These are phyloP conservation scores for Diaporthe capsici DNA, from an alignment of 2,329 filamentous ascomycete species.

Conservation along the genomic window DNA sequence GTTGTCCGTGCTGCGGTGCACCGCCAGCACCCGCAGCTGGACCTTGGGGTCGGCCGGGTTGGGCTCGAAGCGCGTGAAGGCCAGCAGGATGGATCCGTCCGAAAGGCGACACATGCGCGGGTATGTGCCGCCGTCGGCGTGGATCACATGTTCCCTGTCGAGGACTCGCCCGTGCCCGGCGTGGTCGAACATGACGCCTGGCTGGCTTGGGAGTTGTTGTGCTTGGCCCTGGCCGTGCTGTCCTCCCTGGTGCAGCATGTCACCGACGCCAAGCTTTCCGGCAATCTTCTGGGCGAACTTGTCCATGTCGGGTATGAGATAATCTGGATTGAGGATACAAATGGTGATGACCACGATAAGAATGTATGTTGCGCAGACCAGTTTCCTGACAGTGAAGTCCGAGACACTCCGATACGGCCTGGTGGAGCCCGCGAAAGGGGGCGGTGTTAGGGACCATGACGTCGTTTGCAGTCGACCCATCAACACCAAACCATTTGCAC, in stretches of 20 bases:
- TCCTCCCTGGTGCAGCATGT: slow-evolving; percentile 4
- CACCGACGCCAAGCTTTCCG: slow-evolving; percentile 25
- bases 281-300: slow-evolving; percentile 30
- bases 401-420: slow-evolving; percentile 23
- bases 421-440: slow-evolving; percentile 22
- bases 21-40: slow-evolving; percentile 54
- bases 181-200: slow-evolving; percentile 14
- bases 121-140: slow-evolving; percentile 58
- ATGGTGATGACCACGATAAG: slow-evolving; percentile 16
- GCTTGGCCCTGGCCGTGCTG: slow-evolving; percentile 1
- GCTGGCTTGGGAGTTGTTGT: slow-evolving; percentile 6
- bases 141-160: slow-evolving; percentile 47
- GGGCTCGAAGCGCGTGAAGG: slow-evolving; percentile 57
- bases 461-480: slow-evolving; percentile 27
- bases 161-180: slow-evolving; percentile 23
- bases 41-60: slow-evolving; percentile 32
- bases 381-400: slow-evolving; percentile 24
- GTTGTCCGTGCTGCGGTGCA: slow-evolving; percentile 60
- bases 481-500: slow-evolving; percentile 11
- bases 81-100: slow-evolving; percentile 61
- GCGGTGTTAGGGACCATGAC: slow-evolving; percentile 28
- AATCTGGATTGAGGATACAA: neutral
- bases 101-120: slow-evolving; percentile 60
- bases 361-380: slow-evolving; percentile 29
- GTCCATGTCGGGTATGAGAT: slow-evolving; percentile 7